Base-by-base conservation (phyloP, 2,329 filamentous ascomycete genomes). In the Diaporthe vexans region DNA sequence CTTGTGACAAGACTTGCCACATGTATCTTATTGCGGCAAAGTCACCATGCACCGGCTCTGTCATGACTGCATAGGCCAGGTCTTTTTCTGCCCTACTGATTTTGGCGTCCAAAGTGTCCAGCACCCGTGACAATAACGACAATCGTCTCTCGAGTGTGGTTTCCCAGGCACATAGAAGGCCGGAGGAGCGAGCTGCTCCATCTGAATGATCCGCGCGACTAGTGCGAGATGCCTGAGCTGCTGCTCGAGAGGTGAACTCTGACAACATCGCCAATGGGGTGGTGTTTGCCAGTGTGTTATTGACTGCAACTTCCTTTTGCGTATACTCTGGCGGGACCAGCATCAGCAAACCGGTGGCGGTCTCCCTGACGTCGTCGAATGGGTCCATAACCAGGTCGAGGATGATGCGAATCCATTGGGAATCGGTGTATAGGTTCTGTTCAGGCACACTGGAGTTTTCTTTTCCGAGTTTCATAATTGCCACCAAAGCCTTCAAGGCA, bases 201-300 rank as follows among this genome's bases (percentile, higher is more conserved):
- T 99, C 96, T 1, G 95, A 95, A 81, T 98, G 94, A 80, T 98
- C 95, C 17, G 95, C 96, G 75, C 97, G 90, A 29, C 94, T 94
- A 6, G 95, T 97, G 35, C 85, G 86, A 29, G 91, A 87, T 74
- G 94, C 92, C 46, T 90, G 85, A 5, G 83, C 82, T 73, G 92
- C 89, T 1, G 91, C 90, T 71, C 86, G 86, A 1, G 76, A 78
- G 52, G 90, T 85, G 72, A 92, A 89, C 21, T 84, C 82, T 5
- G 76, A 77, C 37, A 92, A 81, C 13, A 88, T 78, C 10, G 80
- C 77, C 1, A 79, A 71, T 13, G 81, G 77, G 3, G 77, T 77
- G 37, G 51, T 73, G 13, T 33, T 65, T 78, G 65, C 48, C 40
- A 68, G 61, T 40, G 21, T 69, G 26, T 77, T 26, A 43, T 54